Base-by-base conservation (phyloP, 768 basidiomycete species). In the Paxillus rubicundulus region DNA sequence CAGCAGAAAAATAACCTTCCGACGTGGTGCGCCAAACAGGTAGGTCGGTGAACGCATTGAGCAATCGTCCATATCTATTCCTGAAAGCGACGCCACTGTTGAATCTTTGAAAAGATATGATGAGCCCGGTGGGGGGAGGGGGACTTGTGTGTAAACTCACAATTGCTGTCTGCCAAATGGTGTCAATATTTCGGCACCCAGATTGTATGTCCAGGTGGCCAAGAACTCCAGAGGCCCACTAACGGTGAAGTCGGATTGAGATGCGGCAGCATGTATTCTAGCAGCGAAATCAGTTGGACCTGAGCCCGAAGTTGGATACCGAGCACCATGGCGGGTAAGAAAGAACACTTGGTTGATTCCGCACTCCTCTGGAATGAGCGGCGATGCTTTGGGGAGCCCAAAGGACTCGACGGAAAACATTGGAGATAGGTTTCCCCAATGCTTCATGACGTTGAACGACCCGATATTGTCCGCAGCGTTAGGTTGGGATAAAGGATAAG, bases 11-110 rank as follows among this genome's bases (percentile, higher is more conserved):
- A 32, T 28, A 43, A 67, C 74, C 72, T 68, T 77, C 69, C 5
- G 70, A 71, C 12, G 75, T 77, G 1, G 75, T 80, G 9, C 79
- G 68, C 61, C 78, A 80, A 10, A 81, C 79, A n/a, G 78, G 79
- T 1, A 79, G 63, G 18, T 70, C 64, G 7, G 52, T 71, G 64
- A 70, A 78, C 65, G 52, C 72, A 58, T 65, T 72, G 17, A 82
- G 60, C 14, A 78, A 63, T 34, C 70, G 64, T 0, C 78, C 80
- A 53, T 82, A 82, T 61, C 77, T 74, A 36, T 75, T 57, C 20
- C 78, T 59, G 52, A 75, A 76, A 1, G 69, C 67, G 17, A 75
- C 72, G 12, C 79, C 80, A 10, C 77, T 72, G 44, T 75, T 69
- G 61, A 75, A 77, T 9, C 66, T 62, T 18, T 27, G 18, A 34